Percentiles rank a stretch among this genome's conserved stretches.
These are phyloP conservation scores for Chiua sp. DNA, from an alignment of 1,284 basidiomycete genomes.

Conservation along the genomic window DNA sequence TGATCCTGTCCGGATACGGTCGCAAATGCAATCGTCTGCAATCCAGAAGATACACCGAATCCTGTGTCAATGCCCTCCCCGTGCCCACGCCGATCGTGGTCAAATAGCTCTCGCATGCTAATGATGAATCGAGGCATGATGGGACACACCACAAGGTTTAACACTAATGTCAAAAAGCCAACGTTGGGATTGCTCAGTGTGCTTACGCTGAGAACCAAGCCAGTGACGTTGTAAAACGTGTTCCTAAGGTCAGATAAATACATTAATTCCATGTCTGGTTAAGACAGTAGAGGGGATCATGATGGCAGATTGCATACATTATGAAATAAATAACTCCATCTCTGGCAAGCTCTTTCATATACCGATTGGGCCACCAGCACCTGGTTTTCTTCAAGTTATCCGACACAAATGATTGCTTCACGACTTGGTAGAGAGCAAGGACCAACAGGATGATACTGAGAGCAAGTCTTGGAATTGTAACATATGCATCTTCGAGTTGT, in stretches of 20 bases:
- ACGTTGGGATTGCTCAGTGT: neutral
- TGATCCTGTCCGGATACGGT: neutral
- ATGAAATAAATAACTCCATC: slow-evolving; percentile 23
- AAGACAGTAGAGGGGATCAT: neutral
- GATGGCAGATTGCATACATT: slow-evolving; percentile 12
- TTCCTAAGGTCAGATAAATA: neutral
- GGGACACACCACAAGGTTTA: neutral
- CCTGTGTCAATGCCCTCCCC: slow-evolving; percentile 15
- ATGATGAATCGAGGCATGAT: slow-evolving; percentile 15
- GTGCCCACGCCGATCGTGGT: neutral
- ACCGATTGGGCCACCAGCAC: slow-evolving; percentile 12
- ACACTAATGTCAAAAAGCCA: neutral
- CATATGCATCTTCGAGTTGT: neutral
- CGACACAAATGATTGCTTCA: slow-evolving; percentile 11
- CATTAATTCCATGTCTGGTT: neutral
- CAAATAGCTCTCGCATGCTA: slow-evolving; percentile 12
- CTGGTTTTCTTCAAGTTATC: slow-evolving; percentile 19
- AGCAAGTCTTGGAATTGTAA: slow-evolving; percentile 3
- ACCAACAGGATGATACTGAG: slow-evolving; percentile 9
- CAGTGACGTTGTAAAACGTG: neutral
- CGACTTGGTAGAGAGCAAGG: slow-evolving; percentile 7
- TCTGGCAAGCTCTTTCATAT: slow-evolving; percentile 9
- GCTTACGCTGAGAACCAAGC: neutral
- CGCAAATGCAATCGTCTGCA: neutral
- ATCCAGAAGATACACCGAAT: slow-evolving; percentile 8